Evolutionary conservation across 139 green algal species (phyloP).

Genomic region (Zygnema cylindricum): DNA sequence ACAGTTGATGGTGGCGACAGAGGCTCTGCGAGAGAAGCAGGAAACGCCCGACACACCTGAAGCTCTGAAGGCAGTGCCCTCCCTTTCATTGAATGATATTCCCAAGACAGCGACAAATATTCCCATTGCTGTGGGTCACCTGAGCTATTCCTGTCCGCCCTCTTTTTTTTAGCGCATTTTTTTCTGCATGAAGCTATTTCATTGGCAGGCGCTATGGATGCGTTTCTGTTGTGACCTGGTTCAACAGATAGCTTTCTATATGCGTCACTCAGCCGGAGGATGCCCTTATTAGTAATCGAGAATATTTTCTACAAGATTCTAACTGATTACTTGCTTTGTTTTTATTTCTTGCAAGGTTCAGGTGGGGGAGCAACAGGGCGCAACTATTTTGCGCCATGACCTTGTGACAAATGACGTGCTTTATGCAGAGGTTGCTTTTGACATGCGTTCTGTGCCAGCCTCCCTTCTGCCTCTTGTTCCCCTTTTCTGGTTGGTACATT

Average conservation of each 20-base stretch:
- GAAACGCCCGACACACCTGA: constrained; percentile 93
- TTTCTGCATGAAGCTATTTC: too few relatives aligned
- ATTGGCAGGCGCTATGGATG: too few relatives aligned
- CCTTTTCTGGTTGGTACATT: constrained; percentile 87
- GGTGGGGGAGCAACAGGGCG: constrained; percentile 52
- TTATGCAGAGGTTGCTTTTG: constrained; percentile 85
- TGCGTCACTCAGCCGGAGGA: too few relatives aligned
- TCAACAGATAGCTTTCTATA: too few relatives aligned
- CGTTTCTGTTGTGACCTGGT: not conserved
- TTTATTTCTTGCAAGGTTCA: not conserved
- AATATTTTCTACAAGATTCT: too few relatives aligned
- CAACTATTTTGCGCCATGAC: constrained; percentile 90
- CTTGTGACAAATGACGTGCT: constrained; percentile 98
- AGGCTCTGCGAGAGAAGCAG: constrained; percentile 88
- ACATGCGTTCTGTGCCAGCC: constrained; percentile 76
- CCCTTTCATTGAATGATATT: constrained; percentile 86
- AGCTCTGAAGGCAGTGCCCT: constrained; percentile 76
- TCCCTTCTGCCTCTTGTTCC: constrained; percentile 92
- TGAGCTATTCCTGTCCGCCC: too few relatives aligned
- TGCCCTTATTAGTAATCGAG: too few relatives aligned
- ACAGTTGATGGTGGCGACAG: constrained; percentile 73
- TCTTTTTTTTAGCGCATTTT: too few relatives aligned
- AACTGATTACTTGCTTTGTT: not conserved
- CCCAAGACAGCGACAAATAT: constrained; percentile 79
- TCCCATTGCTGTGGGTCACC: constrained; percentile 72